phyloP scores from a whole-genome alignment of 208 protist genomes.

The Trichomonas vaginalis region DNA sequence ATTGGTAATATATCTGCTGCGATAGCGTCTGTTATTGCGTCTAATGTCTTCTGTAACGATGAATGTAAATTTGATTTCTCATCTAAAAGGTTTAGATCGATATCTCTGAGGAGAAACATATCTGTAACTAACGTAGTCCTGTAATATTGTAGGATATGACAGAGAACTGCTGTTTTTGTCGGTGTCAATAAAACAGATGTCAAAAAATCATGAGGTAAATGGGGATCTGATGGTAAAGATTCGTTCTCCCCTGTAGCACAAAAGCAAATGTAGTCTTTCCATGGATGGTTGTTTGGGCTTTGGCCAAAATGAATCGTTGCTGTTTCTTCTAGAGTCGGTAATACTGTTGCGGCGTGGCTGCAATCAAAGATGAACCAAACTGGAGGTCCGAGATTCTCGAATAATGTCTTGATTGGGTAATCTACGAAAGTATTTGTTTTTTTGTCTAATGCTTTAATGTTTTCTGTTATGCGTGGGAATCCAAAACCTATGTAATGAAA shows the following conservation, averaged over 20 bases:
- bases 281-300: not conserved
- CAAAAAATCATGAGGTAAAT: not conserved
- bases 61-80: not conserved
- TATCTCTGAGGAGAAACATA: not conserved
- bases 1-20: not conserved
- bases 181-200: not conserved
- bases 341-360: not conserved
- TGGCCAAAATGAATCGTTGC: not conserved
- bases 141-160: not conserved
- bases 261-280: not conserved
- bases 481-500: slow-evolving; percentile 5
- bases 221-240: not conserved
- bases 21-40: not conserved
- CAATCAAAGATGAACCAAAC: slow-evolving; percentile 1
- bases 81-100: not conserved
- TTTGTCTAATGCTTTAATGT: not conserved
- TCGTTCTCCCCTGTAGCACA: not conserved
- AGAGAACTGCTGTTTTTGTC: not conserved
- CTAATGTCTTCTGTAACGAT: not conserved
- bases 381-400: not conserved
- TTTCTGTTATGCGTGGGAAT: not conserved
- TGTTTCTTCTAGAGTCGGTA: not conserved
- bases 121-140: not conserved
- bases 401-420: not conserved
- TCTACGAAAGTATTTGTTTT: not conserved